These are phyloP conservation scores for Podospora didyma DNA, from an alignment of 495 filamentous ascomycete genomes.

Conservation along the genomic window DNA sequence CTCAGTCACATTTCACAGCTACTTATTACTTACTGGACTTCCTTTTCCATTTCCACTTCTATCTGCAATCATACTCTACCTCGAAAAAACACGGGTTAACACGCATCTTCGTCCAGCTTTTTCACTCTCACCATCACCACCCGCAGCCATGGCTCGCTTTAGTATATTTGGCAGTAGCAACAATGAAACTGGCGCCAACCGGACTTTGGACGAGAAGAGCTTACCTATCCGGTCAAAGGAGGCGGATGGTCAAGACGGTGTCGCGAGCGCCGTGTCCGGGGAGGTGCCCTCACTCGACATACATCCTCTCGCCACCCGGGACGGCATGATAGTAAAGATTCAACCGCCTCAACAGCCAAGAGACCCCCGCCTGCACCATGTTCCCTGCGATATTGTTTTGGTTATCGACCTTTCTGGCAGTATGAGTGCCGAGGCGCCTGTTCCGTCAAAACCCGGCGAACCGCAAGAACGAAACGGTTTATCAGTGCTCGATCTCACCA, in stretches of 20 bases:
- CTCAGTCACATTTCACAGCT: too few relatives aligned
- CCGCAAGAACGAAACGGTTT: conserved; percentile 31
- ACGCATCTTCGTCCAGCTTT: background rate
- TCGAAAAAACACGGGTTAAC: too few relatives aligned
- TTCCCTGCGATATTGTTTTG: conserved; percentile 44
- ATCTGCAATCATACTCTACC: too few relatives aligned
- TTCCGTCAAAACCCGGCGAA: conserved; percentile 24
- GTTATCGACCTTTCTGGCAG: conserved; percentile 44
- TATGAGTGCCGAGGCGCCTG: conserved; percentile 33
- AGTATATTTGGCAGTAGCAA: background rate
- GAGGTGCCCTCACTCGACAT: conserved; percentile 19
- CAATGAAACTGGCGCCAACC: background rate
- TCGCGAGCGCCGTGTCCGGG: conserved; percentile 1
- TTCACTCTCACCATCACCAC: background rate
- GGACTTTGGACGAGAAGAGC: background rate
- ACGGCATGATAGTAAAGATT: conserved; percentile 36
- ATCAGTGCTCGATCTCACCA: conserved; percentile 41
- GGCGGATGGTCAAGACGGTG: background rate
- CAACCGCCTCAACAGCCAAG: conserved; percentile 30
- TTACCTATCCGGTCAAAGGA: background rate
- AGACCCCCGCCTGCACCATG: conserved; percentile 15
- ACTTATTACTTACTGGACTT: too few relatives aligned
- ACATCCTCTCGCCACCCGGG: conserved; percentile 23
- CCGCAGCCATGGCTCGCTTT: background rate
- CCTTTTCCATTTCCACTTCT: too few relatives aligned